Evolutionary conservation across 768 basidiomycete species (phyloP).

Genomic region (Gymnopilus dilepis): DNA sequence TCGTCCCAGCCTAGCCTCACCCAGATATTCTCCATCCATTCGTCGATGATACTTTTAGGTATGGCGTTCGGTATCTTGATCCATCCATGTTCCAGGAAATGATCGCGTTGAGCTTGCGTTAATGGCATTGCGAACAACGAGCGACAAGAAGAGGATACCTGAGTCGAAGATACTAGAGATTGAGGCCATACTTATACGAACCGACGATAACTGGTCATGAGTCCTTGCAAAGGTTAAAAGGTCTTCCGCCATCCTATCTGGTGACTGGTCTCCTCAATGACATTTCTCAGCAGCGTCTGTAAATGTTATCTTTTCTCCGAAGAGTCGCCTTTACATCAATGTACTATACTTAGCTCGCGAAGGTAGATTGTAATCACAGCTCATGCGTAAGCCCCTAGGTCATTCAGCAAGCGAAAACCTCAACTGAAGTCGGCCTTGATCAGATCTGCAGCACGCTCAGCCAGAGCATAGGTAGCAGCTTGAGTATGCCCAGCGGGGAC

Average conservation of each 20-base stretch:
- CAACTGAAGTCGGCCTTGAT: slow-evolving; percentile 16
- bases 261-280: neutral
- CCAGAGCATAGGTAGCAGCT: slow-evolving; percentile 28
- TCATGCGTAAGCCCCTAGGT: no score
- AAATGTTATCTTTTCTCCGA: neutral
- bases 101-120: neutral
- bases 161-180: no score
- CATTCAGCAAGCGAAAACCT: no score
- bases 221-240: neutral
- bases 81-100: slow-evolving; percentile 9
- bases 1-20: slow-evolving; percentile 2
- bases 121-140: neutral
- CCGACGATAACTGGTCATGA: neutral
- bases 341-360: neutral
- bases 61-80: slow-evolving; percentile 2
- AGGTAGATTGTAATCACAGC: no score
- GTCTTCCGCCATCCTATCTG: neutral
- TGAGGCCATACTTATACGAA: neutral
- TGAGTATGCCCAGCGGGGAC: slow-evolving; percentile 36
- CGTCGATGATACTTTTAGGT: neutral
- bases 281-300: neutral
- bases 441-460: slow-evolving; percentile 24
- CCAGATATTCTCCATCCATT: slow-evolving; percentile 8
- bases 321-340: neutral
- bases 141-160: no score